Conservation (phyloP, 805 yeast species). For the Candida piceae region DNA sequence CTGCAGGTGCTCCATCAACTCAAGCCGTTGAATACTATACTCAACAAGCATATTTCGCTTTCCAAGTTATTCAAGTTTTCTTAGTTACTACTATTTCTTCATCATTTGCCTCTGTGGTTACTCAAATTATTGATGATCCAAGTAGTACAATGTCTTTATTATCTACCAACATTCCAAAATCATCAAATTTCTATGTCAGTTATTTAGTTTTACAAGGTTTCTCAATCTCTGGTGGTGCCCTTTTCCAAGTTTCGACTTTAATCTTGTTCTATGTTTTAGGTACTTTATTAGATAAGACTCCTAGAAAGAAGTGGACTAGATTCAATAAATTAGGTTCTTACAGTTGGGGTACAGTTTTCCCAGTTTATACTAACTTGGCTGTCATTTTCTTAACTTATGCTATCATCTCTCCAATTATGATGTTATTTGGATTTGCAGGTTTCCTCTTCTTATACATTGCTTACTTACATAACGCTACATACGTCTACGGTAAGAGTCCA, state of each 20-base stretch:
- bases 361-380: constrained; percentile 67
- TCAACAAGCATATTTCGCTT: constrained; percentile 64
- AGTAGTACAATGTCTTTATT: constrained; percentile 50
- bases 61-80: constrained; percentile 68
- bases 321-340: constrained; percentile 48
- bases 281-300: constrained; percentile 51
- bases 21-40: constrained; percentile 60
- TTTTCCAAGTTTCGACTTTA: constrained; percentile 57
- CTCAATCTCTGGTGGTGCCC: constrained; percentile 56
- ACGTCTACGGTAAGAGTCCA: constrained; percentile 59
- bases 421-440: constrained; percentile 67
- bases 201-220: constrained; percentile 68
- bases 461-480: constrained; percentile 70
- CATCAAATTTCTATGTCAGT: constrained; percentile 69
- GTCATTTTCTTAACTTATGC: constrained; percentile 65
- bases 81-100: constrained; percentile 67
- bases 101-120: constrained; percentile 63
- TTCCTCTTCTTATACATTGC: constrained; percentile 73
- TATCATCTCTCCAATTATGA: constrained; percentile 76
- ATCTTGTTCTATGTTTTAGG: constrained; percentile 58
- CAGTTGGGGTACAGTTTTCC: constrained; percentile 74
- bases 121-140: constrained; percentile 57
- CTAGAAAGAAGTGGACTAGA: constrained; percentile 62
- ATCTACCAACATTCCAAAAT: constrained; percentile 64
- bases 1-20: constrained; percentile 51